phyloP scores from a whole-genome alignment of 169 alveolate species.

The Cardiosporidium cionae region DNA sequence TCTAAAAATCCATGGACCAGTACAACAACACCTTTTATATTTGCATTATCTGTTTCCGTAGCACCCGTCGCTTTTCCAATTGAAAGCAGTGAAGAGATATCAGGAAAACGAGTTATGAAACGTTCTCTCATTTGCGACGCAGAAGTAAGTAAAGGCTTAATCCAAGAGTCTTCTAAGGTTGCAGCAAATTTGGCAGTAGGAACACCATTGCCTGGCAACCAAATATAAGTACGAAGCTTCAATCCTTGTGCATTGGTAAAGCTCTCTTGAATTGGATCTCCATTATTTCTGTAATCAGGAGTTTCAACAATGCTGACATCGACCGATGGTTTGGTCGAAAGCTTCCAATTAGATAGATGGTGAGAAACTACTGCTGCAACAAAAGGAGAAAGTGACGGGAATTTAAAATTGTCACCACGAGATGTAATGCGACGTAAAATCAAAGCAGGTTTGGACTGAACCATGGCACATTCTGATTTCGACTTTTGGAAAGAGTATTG shows the following conservation, averaged over 20 bases:
- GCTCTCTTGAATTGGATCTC: constrained; percentile 2
- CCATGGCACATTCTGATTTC: too few relatives aligned
- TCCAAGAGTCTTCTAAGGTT: too few relatives aligned
- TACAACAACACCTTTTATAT: constrained; percentile 13
- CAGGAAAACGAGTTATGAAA: too few relatives aligned
- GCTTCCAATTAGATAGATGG: background rate
- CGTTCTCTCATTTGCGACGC: too few relatives aligned
- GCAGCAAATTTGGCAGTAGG: too few relatives aligned
- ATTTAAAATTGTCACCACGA: too few relatives aligned
- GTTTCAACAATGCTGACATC: background rate
- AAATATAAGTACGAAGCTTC: constrained; percentile 2
- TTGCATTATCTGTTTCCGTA: background rate
- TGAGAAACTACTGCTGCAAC: background rate
- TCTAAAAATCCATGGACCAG: constrained; percentile 25
- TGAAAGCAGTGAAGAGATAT: background rate
- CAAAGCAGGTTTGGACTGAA: background rate
- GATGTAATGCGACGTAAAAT: too few relatives aligned
- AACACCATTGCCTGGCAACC: constrained; percentile 5
- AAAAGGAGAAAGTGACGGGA: background rate
- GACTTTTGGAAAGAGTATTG: too few relatives aligned
- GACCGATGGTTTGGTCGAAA: background rate
- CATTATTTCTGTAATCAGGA: constrained; percentile 4
- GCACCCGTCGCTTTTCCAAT: background rate
- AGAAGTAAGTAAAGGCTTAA: too few relatives aligned
- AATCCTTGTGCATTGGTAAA: background rate